Base-by-base conservation (phyloP, 2,329 filamentous ascomycete genomes). In the Onygena corvina region DNA sequence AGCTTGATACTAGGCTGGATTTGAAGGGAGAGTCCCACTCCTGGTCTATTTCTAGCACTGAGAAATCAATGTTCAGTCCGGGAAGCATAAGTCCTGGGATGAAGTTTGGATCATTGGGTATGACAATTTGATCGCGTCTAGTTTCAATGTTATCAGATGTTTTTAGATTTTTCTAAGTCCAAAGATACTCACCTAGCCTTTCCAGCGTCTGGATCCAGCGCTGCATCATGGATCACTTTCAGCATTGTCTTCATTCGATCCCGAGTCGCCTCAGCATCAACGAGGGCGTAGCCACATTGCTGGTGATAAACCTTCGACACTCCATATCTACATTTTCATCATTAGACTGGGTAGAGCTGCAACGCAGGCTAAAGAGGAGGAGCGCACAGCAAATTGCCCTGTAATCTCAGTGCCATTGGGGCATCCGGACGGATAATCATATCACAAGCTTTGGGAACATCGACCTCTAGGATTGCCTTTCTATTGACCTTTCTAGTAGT, bases 321-420 rank as follows among this genome's bases (percentile, higher is more conserved):
- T 9, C 52, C 50, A 38, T 54, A 54, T 11, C 50, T 52, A 11
- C 18, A 11, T 30, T 40, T 5, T 47, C n/a, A 4, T 16, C 30
- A 47, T 16, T 50, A 44, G 12, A 9, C 21, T 16, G 14, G 53
- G 8, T 46, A 16, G 27, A 48, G 21, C 8, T 30, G n/a, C 11
- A 27, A 59, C 30, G 65, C 54, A 27, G 38, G 23, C 9, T 20
- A 23, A 16, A 11, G 25, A 12, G n/a, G n/a, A 3, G 20, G 11
- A n/a, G 35, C 74, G 61, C 62, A 83, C 78, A 98, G 78, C 14
- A 98, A 74, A 58, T 83, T 95, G 12, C 88, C 84, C 62, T 96
- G 90, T 18, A 98, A 76, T 30, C 92, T 82, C 55, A 98, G 68
- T 3, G 92, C 90, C 68, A 98, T 83, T 2, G 92, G 92, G 1